These are phyloP conservation scores for Cryptosporidium ubiquitum DNA, from an alignment of 169 alveolate genomes.

Conservation along the genomic window DNA sequence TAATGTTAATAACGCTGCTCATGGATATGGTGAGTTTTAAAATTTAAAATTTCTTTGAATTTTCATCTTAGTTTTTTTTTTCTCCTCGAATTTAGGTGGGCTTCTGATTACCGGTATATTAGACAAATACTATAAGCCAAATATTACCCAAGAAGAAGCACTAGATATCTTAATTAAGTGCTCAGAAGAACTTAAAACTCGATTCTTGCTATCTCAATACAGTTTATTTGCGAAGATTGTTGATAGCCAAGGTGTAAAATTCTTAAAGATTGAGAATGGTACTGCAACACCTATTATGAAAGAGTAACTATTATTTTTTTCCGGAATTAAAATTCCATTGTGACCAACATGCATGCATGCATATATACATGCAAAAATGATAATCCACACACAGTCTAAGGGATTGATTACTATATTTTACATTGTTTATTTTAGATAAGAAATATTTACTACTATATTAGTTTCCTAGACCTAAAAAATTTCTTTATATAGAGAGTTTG, in stretches of 20 bases:
- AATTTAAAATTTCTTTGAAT: slow-evolving; percentile 84
- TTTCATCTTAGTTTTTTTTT: slow-evolving; percentile 82
- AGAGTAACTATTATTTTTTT: not conserved
- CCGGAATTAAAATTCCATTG: not conserved
- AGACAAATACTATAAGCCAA: slow-evolving; percentile 87
- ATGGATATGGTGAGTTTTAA: slow-evolving; percentile 89
- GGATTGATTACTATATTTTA: not conserved
- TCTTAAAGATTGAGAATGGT: slow-evolving; percentile 76
- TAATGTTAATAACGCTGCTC: slow-evolving; percentile 88
- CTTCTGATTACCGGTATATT: slow-evolving; percentile 87
- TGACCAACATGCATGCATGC: not conserved
- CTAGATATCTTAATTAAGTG: slow-evolving; percentile 84
- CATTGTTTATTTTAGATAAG: not conserved
- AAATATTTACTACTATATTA: slow-evolving; percentile 20
- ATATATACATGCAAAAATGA: not conserved
- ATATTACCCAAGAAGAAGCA: slow-evolving; percentile 88
- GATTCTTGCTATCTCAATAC: slow-evolving; percentile 88
- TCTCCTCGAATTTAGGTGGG: slow-evolving; percentile 77
- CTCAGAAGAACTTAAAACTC: slow-evolving; percentile 86
- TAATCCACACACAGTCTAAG: slow-evolving; percentile 1
- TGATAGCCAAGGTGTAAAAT: slow-evolving; percentile 77
- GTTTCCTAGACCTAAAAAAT: slow-evolving; percentile 66
- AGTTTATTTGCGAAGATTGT: slow-evolving; percentile 80
- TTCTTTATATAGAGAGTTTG: slow-evolving; percentile 43
- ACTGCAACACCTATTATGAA: slow-evolving; percentile 24